These are phyloP conservation scores for Ceratobasidium theobromae DNA, from an alignment of 1,284 basidiomycete genomes.

Conservation along the genomic window DNA sequence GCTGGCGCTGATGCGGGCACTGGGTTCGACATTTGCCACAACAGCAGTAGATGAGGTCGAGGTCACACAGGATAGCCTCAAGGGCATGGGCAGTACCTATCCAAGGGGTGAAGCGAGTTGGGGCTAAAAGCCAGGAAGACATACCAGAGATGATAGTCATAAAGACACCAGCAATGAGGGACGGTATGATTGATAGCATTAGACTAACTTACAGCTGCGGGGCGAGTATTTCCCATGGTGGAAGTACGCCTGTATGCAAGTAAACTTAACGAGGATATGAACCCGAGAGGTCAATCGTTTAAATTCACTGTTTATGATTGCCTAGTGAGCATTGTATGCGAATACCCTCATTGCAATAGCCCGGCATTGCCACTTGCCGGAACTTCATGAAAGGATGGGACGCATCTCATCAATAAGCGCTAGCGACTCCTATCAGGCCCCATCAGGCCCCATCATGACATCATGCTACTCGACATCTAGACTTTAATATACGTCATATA, in stretches of 20 bases:
- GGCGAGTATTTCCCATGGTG: constrained; percentile 34
- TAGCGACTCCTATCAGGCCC: not conserved
- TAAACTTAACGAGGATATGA: too few species aligned
- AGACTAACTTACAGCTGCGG: constrained; percentile 31
- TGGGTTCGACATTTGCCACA: constrained; percentile 31
- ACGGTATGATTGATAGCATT: too few species aligned
- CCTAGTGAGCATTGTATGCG: too few species aligned
- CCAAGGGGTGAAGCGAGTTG: too few species aligned
- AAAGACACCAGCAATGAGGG: constrained; percentile 33
- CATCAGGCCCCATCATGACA: too few species aligned
- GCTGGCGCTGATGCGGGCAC: too few species aligned
- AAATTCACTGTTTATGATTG: too few species aligned
- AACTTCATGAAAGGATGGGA: not conserved
- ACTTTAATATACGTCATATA: not conserved
- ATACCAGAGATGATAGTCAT: constrained; percentile 35
- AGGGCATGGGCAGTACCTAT: not conserved
- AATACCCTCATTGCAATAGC: not conserved
- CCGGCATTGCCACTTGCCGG: not conserved
- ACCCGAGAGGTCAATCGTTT: too few species aligned
- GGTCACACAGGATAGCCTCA: not conserved
- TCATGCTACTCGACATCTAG: not conserved
- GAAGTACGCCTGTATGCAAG: too few species aligned
- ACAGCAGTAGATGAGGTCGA: constrained; percentile 37
- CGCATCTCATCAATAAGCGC: not conserved
- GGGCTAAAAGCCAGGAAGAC: constrained; percentile 4